Base-by-base conservation (phyloP, 2,329 filamentous ascomycete genomes). In the Claviceps pusilla region DNA sequence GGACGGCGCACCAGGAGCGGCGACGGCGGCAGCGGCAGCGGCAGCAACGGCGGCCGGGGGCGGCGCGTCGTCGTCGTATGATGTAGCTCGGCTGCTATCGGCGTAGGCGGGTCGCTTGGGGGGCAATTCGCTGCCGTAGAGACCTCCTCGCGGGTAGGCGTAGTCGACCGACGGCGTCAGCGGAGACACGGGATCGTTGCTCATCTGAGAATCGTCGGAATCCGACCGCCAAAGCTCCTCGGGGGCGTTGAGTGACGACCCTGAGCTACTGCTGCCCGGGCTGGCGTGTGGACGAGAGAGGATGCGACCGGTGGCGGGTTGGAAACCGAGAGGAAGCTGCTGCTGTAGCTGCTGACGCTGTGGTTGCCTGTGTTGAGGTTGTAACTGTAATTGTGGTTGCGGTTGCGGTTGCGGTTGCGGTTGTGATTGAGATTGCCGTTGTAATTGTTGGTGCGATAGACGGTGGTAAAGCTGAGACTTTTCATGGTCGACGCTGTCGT, bases 171-270 rank as follows among this genome's bases (percentile, higher is more conserved):
- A 72, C 1, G 79, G 79, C 0, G 79, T 83, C 56, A 79, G 60
- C 29, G 80, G 80, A 1, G 79, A 79, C 24, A 71, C 62, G 35
- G 76, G 73, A 54, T 79, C 78, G 61, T 71, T 73, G 64, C 76
- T 79, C 59, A 71, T 71, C 57, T 78, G 76, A 11, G 79, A 83
- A 62, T 83, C 80, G 64, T 79, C 82, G 0, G 80, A 83, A 59
- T 80, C 71, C 52, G 79, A 80, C 47, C 79, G 76, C 51, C 77
- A 66, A n/a, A 83, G 73, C 60, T 77, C 76, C 35, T 37, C 35
- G 35, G 80, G 79, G 0, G 76, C 78, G 59, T 73, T 71, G 50
- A 75, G 72, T 24, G 75, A 74, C 4, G 73, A 73, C 3, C 35
- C 35, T 37, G 75, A 75, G 53, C 57, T 62, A 58, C 68, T 71